Percentiles rank a stretch among this genome's conserved stretches.
Conservation (phyloP, 257 asterid species). For the Plantago elongata region DNA sequence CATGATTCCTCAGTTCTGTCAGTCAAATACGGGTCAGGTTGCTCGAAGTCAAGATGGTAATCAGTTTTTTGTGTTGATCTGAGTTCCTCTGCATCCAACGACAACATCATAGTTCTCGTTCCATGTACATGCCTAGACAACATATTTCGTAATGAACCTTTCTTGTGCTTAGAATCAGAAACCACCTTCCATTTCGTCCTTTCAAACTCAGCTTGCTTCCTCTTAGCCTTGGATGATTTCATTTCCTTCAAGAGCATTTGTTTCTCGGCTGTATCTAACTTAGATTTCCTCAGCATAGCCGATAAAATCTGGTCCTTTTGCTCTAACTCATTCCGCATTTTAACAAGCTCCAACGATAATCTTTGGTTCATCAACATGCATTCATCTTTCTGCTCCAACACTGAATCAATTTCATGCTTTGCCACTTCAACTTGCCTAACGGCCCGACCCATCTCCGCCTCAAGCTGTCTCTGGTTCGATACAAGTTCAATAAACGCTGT, state of each 20-base stretch:
- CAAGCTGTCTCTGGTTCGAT: constrained; percentile 82
- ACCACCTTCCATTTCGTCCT: constrained; percentile 37
- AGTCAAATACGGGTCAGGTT: constrained; percentile 31
- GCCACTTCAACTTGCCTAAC: constrained; percentile 70
- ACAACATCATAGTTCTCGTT: neutral
- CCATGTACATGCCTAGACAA: constrained; percentile 43
- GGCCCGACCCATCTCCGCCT: constrained; percentile 85
- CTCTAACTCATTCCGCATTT: constrained; percentile 58
- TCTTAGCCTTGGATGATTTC: constrained; percentile 52
- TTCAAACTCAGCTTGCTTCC: constrained; percentile 55
- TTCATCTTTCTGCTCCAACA: constrained; percentile 66
- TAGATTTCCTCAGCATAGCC: constrained; percentile 79
- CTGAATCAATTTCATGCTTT: constrained; percentile 57
- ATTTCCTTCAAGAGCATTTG: constrained; percentile 69
- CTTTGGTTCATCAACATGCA: constrained; percentile 54
- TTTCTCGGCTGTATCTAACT: constrained; percentile 61
- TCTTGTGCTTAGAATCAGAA: constrained; percentile 47
- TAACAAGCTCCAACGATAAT: constrained; percentile 62
- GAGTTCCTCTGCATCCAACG: constrained; percentile 2
- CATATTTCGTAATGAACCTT: constrained; percentile 53
- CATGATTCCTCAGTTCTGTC: constrained; percentile 43
- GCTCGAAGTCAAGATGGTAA: neutral
- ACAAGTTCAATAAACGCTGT: constrained; percentile 81
- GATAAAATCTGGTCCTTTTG: constrained; percentile 87
- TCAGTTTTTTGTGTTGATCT: neutral